Evolutionary conservation across 192 early-diverging fungal species (phyloP).

Genomic region (Backusella liffmaniae): DNA sequence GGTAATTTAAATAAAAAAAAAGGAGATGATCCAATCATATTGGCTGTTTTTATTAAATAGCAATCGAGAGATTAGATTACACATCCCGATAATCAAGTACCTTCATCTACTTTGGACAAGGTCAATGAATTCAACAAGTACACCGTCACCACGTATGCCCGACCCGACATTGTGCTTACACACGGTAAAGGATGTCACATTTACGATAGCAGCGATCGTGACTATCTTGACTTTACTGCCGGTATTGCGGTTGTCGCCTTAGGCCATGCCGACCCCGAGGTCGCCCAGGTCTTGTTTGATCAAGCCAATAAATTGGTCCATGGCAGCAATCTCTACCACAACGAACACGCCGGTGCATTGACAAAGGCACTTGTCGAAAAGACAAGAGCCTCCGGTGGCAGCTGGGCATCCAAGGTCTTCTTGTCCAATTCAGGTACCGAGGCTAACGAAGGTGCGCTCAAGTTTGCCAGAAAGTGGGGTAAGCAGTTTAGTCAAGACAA

Average conservation of each 20-base stretch:
- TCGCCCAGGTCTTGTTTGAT: slow-evolving; percentile 70
- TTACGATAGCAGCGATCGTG: slow-evolving; percentile 71
- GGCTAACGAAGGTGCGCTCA: slow-evolving; percentile 96
- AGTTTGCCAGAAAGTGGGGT: slow-evolving; percentile 93
- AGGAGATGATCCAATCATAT: background rate
- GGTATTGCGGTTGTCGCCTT: slow-evolving; percentile 96
- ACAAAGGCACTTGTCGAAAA: slow-evolving; percentile 73
- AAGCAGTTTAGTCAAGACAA: slow-evolving; percentile 59
- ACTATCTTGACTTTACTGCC: slow-evolving; percentile 89
- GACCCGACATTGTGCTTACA: slow-evolving; percentile 71
- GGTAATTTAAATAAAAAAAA: background rate
- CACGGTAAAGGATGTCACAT: slow-evolving; percentile 83
- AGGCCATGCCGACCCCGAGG: slow-evolving; percentile 81
- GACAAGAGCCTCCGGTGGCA: slow-evolving; percentile 48
- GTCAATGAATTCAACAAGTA: slow-evolving; percentile 56
- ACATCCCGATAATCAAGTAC: slow-evolving; percentile 50
- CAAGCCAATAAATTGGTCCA: slow-evolving; percentile 87
- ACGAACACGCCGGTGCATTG: slow-evolving; percentile 80
- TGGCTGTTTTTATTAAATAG: background rate
- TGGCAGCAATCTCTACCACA: slow-evolving; percentile 89
- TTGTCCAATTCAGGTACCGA: slow-evolving; percentile 97
- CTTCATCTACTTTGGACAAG: slow-evolving; percentile 38
- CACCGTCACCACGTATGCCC: slow-evolving; percentile 68
- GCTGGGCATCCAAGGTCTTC: slow-evolving; percentile 73
- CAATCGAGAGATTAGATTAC: slow-evolving; percentile 33